phyloP scores from a whole-genome alignment of 1,284 basidiomycete species.

The Ustilago vetiveriae region DNA sequence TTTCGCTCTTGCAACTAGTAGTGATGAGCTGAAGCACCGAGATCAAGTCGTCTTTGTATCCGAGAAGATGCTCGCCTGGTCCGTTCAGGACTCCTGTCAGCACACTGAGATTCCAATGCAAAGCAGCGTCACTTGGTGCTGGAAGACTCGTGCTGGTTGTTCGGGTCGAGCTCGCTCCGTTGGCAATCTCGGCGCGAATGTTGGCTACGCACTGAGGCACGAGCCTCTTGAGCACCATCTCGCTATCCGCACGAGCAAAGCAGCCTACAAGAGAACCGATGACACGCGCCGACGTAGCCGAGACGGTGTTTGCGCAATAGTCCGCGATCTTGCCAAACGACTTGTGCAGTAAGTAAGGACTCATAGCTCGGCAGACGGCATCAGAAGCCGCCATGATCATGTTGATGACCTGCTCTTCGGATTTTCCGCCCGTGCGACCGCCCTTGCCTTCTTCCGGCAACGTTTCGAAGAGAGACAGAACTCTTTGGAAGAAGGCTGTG shows the following conservation, averaged over 20 bases:
- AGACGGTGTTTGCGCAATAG: conserved; percentile 77
- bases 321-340: conserved; percentile 85
- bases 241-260: conserved; percentile 81
- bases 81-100: conserved; percentile 56
- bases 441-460: conserved; percentile 85
- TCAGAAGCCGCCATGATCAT: conserved; percentile 84
- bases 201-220: conserved; percentile 81
- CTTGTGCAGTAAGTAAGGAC: conserved; percentile 85
- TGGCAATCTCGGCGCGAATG: conserved; percentile 84
- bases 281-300: conserved; percentile 84
- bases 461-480: conserved; percentile 88
- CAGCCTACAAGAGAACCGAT: conserved; percentile 89
- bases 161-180: conserved; percentile 89
- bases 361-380: conserved; percentile 85
- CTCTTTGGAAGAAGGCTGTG: conserved; percentile 82
- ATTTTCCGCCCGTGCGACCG: conserved; percentile 82
- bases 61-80: conserved; percentile 70
- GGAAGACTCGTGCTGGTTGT: conserved; percentile 87
- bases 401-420: conserved; percentile 83
- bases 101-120: conserved; percentile 82
- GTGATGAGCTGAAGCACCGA: conserved; percentile 77
- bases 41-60: conserved; percentile 77
- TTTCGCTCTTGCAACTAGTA: conserved; percentile 85
- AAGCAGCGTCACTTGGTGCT: conserved; percentile 85
- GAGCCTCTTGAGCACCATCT: conserved; percentile 81